Conservation (phyloP, 805 yeast genomes). For the Maudiozyma barnettii region DNA sequence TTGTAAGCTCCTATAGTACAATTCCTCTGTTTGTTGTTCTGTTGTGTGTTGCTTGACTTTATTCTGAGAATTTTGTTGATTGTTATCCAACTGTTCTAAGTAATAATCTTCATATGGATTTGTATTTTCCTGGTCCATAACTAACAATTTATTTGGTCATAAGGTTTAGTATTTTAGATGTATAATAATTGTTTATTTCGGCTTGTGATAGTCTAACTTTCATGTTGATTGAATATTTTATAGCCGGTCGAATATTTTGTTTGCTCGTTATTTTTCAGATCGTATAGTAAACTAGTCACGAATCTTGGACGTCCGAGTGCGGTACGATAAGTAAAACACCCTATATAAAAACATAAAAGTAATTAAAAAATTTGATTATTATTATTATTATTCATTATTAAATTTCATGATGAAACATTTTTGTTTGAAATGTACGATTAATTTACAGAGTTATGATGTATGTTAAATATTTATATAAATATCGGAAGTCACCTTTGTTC, state of each 20-base stretch:
- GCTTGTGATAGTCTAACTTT: too few relatives aligned
- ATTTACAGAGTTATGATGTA: neutral
- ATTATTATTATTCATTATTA: neutral
- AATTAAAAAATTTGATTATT: neutral
- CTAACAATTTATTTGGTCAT: neutral
- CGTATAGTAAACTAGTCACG: too few relatives aligned
- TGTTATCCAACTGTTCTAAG: conserved; percentile 1
- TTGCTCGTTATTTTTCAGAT: too few relatives aligned
- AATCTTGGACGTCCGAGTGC: too few relatives aligned
- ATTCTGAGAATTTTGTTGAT: neutral
- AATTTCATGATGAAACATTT: neutral
- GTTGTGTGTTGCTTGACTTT: neutral
- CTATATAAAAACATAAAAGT: neutral
- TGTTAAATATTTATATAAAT: neutral
- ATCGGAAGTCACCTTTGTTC: neutral
- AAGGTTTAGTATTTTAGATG: too few relatives aligned
- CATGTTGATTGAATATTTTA: too few relatives aligned
- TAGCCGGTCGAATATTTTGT: too few relatives aligned
- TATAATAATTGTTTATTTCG: too few relatives aligned
- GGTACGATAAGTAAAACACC: neutral
- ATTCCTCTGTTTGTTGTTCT: conserved; percentile 1
- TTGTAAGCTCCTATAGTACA: conserved; percentile 10
- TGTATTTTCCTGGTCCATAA: conserved; percentile 3
- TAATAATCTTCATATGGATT: conserved; percentile 10
- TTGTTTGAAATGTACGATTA: neutral